These are phyloP conservation scores for Sugiyamaella neomexicana DNA, from an alignment of 1,139 yeast species.

Conservation along the genomic window DNA sequence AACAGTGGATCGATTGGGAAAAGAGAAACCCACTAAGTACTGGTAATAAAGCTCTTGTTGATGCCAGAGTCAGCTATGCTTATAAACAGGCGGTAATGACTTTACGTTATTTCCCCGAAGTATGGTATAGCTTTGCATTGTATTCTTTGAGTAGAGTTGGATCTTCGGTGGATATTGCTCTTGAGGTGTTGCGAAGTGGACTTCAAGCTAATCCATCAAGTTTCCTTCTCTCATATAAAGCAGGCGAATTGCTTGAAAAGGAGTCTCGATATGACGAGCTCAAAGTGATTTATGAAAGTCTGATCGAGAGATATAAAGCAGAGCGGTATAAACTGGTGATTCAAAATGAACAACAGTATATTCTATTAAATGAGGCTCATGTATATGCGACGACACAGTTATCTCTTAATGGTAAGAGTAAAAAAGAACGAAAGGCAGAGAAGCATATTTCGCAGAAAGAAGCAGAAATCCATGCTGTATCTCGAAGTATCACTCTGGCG, in stretches of 20 bases:
- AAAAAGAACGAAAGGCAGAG: slow-evolving; percentile 12
- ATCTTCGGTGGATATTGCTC: slow-evolving; percentile 31
- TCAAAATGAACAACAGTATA: slow-evolving; percentile 18
- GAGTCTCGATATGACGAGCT: slow-evolving; percentile 55
- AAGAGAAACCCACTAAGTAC: slow-evolving; percentile 61
- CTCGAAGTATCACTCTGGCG: slow-evolving; percentile 39
- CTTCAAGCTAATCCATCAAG: slow-evolving; percentile 69
- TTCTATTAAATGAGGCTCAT: slow-evolving; percentile 11
- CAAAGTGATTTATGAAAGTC: slow-evolving; percentile 50
- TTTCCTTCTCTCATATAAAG: slow-evolving; percentile 61
- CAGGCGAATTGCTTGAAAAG: slow-evolving; percentile 70
- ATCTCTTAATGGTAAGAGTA: slow-evolving; percentile 14
- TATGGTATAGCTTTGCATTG: slow-evolving; percentile 74
- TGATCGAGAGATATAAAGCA: slow-evolving; percentile 45
- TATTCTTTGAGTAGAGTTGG: slow-evolving; percentile 35
- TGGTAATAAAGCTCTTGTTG: slow-evolving; percentile 49
- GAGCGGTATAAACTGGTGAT: slow-evolving; percentile 33
- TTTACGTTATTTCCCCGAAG: slow-evolving; percentile 72
- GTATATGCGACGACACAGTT: slow-evolving; percentile 8
- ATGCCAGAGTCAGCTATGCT: slow-evolving; percentile 68
- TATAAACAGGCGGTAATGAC: slow-evolving; percentile 67
- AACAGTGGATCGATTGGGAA: slow-evolving; percentile 79
- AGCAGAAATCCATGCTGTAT: slow-evolving; percentile 17
- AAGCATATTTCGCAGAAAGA: slow-evolving; percentile 9
- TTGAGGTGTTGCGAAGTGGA: slow-evolving; percentile 55